These are phyloP conservation scores for Cyberlindnera bimundalis DNA, from an alignment of 805 yeast genomes.

Conservation along the genomic window DNA sequence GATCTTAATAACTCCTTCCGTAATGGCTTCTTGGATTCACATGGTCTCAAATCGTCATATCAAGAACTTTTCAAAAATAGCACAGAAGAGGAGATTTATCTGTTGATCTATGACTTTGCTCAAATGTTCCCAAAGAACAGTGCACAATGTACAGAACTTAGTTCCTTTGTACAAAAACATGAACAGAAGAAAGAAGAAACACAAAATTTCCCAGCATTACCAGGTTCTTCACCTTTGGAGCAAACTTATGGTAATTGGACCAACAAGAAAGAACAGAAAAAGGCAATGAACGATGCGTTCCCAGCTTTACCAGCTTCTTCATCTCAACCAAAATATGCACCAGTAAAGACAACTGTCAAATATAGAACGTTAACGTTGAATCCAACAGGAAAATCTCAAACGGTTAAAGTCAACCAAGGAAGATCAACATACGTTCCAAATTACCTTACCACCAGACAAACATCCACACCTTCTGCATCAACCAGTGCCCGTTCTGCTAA, in stretches of 20 bases:
- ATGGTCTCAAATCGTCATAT: slow-evolving; percentile 46
- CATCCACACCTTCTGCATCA: slow-evolving; percentile 19
- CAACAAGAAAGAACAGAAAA: slow-evolving; percentile 20
- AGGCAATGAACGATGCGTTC: slow-evolving; percentile 20
- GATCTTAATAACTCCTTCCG: slow-evolving; percentile 46
- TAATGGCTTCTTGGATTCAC: slow-evolving; percentile 43
- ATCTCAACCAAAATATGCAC: slow-evolving; percentile 13
- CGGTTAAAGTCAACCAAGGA: slow-evolving; percentile 15
- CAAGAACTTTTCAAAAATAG: slow-evolving; percentile 41
- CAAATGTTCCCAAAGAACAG: slow-evolving; percentile 52
- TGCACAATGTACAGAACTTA: slow-evolving; percentile 38
- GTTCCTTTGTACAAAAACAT: slow-evolving; percentile 26
- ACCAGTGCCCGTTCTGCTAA: slow-evolving; percentile 8
- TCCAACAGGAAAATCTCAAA: slow-evolving; percentile 7
- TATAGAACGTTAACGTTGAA: slow-evolving; percentile 17
- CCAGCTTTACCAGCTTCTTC: slow-evolving; percentile 31
- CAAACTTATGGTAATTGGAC: slow-evolving; percentile 16
- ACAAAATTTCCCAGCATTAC: slow-evolving; percentile 49
- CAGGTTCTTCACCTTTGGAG: slow-evolving; percentile 26
- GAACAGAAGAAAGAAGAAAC: slow-evolving; percentile 27
- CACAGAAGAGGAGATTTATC: slow-evolving; percentile 46
- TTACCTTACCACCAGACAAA: slow-evolving; percentile 25
- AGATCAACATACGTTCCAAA: slow-evolving; percentile 27
- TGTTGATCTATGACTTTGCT: slow-evolving; percentile 58
- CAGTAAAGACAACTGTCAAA: slow-evolving; percentile 23